These are phyloP conservation scores for Saturnispora galanensis DNA, from an alignment of 805 yeast genomes.

Conservation along the genomic window DNA sequence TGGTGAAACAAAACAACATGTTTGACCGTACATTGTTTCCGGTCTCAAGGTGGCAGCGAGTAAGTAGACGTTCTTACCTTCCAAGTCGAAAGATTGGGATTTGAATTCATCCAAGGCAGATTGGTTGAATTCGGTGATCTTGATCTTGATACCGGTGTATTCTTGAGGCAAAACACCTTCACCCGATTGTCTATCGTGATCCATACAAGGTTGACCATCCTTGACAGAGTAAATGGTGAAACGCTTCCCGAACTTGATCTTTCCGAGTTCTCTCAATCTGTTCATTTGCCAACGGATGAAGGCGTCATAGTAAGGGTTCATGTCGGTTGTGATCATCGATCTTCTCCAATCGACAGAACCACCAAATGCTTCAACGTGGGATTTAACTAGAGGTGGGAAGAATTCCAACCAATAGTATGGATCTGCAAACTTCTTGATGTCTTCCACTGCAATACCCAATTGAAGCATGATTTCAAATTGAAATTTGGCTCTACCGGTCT, in stretches of 20 bases:
- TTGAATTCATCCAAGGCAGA: conserved; percentile 47
- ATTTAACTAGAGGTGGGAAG: conserved; percentile 85
- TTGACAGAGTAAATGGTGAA: conserved; percentile 94
- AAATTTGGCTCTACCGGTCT: conserved; percentile 86
- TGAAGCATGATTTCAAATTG: conserved; percentile 96
- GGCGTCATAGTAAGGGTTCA: conserved; percentile 89
- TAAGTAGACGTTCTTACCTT: conserved; percentile 59
- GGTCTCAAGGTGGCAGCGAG: conserved; percentile 98
- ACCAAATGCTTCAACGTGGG: conserved; percentile 74
- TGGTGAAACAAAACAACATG: conserved; percentile 96
- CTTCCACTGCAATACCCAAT: conserved; percentile 77
- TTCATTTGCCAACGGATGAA: conserved; percentile 96
- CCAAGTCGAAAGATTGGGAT: conserved; percentile 36
- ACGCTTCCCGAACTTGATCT: conserved; percentile 96
- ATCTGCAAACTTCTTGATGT: conserved; percentile 81
- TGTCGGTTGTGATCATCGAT: conserved; percentile 89
- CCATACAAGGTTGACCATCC: conserved; percentile 99
- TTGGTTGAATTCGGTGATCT: conserved; percentile 48
- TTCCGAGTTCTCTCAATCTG: conserved; percentile 71
- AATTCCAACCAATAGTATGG: conserved; percentile 82
- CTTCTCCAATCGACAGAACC: conserved; percentile 98
- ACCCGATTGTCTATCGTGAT: conserved; percentile 94
- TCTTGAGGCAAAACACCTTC: conserved; percentile 97
- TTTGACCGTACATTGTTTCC: conserved; percentile 98
- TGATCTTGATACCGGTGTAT: conserved; percentile 86